Conservation (phyloP, 2,329 filamentous ascomycete species). For the Pestalotiopsis sp. region DNA sequence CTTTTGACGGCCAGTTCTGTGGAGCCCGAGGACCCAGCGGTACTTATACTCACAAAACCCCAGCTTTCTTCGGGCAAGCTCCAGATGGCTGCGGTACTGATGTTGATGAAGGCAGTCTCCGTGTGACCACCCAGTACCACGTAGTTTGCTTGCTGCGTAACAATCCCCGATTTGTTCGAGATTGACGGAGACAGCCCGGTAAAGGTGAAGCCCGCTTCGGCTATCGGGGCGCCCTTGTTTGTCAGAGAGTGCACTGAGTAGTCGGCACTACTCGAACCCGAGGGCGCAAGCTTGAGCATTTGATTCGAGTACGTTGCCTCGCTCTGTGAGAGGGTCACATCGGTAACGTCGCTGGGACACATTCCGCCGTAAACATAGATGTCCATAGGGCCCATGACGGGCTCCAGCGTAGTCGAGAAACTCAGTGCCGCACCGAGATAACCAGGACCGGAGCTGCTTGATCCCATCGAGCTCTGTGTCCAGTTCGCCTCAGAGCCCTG, state of each 20-base stretch:
- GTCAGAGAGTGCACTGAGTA: slow-evolving; percentile 42
- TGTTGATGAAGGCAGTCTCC: slow-evolving; percentile 83
- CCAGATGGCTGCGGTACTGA: slow-evolving; percentile 88
- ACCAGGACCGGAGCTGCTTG: slow-evolving; percentile 41
- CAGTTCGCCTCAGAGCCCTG: slow-evolving; percentile 44
- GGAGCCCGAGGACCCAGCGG: slow-evolving; percentile 51
- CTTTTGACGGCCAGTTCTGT: slow-evolving; percentile 60
- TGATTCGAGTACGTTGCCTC: slow-evolving; percentile 77
- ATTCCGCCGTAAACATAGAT: slow-evolving; percentile 88
- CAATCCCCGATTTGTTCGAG: slow-evolving; percentile 65
- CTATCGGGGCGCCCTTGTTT: slow-evolving; percentile 65
- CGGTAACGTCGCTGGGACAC: slow-evolving; percentile 65
- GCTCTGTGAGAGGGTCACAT: slow-evolving; percentile 61
- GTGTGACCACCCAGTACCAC: slow-evolving; percentile 88
- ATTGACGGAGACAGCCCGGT: slow-evolving; percentile 73
- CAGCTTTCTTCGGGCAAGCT: slow-evolving; percentile 84
- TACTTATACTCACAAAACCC: slow-evolving; percentile 66
- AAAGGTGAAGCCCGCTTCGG: slow-evolving; percentile 86
- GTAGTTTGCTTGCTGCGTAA: slow-evolving; percentile 76
- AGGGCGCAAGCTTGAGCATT: slow-evolving; percentile 70
- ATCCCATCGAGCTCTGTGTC: slow-evolving; percentile 32
- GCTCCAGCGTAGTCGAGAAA: slow-evolving; percentile 66
- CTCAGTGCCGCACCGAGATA: slow-evolving; percentile 61
- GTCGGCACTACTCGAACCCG: slow-evolving; percentile 29
- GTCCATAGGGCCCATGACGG: slow-evolving; percentile 52